phyloP scores from a whole-genome alignment of 192 early-diverging fungal genomes.

The Phycomyces nitens region DNA sequence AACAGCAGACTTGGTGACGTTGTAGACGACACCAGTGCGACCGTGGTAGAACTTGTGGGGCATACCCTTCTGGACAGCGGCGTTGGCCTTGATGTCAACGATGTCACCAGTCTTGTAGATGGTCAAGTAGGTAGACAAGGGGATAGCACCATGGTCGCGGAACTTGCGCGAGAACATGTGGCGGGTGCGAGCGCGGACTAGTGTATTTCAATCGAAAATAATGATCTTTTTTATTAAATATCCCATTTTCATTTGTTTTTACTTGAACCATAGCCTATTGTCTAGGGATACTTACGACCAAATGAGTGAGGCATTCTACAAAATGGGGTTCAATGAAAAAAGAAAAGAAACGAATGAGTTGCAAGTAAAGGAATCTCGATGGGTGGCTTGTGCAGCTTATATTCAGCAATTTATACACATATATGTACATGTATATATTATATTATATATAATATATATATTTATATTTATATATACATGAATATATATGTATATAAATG shows the following conservation, averaged over 20 bases:
- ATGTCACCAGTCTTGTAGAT: slow-evolving; percentile 99
- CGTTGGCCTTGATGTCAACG: slow-evolving; percentile 99
- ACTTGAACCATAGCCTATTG: background rate
- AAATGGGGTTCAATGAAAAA: background rate
- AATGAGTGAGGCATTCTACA: slow-evolving; percentile 36
- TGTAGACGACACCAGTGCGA: slow-evolving; percentile 98
- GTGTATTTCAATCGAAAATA: background rate
- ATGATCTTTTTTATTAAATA: no score
- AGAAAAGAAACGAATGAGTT: slow-evolving; percentile 10
- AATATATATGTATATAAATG: no score
- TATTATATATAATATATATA: no score
- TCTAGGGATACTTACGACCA: slow-evolving; percentile 30
- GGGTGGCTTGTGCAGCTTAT: background rate
- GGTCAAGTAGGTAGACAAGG: slow-evolving; percentile 96
- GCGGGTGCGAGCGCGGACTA: slow-evolving; percentile 92
- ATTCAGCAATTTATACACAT: background rate
- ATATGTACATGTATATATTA: no score
- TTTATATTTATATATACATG: no score
- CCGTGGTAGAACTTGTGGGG: slow-evolving; percentile 99
- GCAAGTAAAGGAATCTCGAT: slow-evolving; percentile 6
- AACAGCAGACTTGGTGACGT: slow-evolving; percentile 98
- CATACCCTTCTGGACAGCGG: slow-evolving; percentile 99
- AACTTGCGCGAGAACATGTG: slow-evolving; percentile 97
- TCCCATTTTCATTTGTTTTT: no score
- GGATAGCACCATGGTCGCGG: slow-evolving; percentile 90